Conservation (phyloP, 2,329 filamentous ascomycete genomes). For the Hypoxylon sp. region DNA sequence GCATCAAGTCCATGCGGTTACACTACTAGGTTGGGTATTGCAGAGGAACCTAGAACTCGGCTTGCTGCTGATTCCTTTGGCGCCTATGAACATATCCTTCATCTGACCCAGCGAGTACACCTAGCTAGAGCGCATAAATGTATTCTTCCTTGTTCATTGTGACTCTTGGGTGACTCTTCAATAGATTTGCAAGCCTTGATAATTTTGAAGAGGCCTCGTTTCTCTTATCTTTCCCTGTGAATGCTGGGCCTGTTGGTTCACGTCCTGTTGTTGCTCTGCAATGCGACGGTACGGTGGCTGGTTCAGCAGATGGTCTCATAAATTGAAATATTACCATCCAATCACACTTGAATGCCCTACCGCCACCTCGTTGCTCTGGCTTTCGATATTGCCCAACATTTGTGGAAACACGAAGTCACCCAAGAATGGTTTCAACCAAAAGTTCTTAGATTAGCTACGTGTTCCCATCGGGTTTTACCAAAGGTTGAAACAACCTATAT, state of each 20-base stretch:
- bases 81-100: neutral
- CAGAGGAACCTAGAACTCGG: neutral
- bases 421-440: slow-evolving; percentile 9
- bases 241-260: slow-evolving; percentile 2
- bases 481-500: neutral
- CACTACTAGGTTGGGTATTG: neutral
- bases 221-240: neutral
- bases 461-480: slow-evolving; percentile 13
- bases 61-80: neutral
- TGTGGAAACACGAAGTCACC: slow-evolving; percentile 19
- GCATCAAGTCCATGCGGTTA: neutral
- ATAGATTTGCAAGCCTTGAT: neutral
- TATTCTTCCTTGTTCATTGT: neutral
- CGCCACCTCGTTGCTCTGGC: neutral
- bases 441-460: slow-evolving; percentile 18
- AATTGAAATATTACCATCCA: slow-evolving; percentile 18
- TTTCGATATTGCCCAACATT: neutral
- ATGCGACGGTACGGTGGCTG: slow-evolving; percentile 7
- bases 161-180: neutral
- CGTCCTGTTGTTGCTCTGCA: neutral
- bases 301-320: neutral
- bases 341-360: neutral
- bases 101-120: too few species aligned
- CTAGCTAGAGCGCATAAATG: neutral
- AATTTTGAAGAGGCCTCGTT: neutral